Evolutionary conservation across 1,284 basidiomycete genomes (phyloP), one percentile per base, ranked within the genome.

Genomic region (Tilletia caries): DNA sequence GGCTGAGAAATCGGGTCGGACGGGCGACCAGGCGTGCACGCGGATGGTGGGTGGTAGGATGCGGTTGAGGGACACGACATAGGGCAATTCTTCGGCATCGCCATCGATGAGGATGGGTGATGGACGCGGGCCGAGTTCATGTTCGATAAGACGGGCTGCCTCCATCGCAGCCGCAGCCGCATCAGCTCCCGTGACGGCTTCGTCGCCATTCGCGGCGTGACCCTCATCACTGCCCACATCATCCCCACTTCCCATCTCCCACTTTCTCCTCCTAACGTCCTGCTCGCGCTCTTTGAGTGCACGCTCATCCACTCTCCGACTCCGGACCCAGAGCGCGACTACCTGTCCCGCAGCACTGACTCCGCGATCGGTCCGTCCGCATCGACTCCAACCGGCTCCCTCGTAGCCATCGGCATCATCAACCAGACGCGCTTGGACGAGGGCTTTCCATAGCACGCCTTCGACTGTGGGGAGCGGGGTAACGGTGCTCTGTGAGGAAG

Each of bases 321-420:
- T 81, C 13, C 81, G 65, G 1, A 81, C 73, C 91, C 92, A 95
- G 1, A 99, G 86, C 67, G 92, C 92, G 50, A 98, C 87, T 43
- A 98, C 95, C 83, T 98, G 95, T 1, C 93, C 94, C 5, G 92
- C 92, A 50, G 92, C 93, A 80, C 92, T 95, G 65, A 99, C 95
- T 0, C 96, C 95, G 44, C 90, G 87, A 86, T 99, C 95, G 29
- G 95, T 99, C 76, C 96, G 85, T 13, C 95, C 95, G 84, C 95
- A 98, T 70, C 90, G 87, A 78, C 91, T 90, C 89, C 93, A 98
- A 29, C 89, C 92, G 79, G 93, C 94, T 0, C 90, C 82, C 3
- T 78, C 76, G 76, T 78, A 79, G 13, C 78, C 77, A 34, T 73
- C 43, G 2, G 58, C 65, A 0, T 74, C 71, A 44, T 82, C 82